These are phyloP conservation scores for Tripterygium wilfordii DNA, from an alignment of 177 flowering plant genomes.

Conservation along the genomic window DNA sequence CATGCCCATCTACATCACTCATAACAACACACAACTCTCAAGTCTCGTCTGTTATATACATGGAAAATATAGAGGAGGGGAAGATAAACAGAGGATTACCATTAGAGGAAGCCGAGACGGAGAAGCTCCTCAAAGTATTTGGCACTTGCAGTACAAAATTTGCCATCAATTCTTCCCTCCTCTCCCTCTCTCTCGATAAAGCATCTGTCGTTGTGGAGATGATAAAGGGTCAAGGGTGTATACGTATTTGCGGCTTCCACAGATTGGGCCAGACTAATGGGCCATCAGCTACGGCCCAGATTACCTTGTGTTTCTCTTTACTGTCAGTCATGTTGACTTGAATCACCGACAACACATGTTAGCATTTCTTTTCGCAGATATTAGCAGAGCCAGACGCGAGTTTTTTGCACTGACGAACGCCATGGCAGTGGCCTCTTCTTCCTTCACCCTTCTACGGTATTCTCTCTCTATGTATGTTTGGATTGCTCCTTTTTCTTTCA, in stretches of 20 bases:
- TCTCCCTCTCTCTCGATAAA: slow-evolving; percentile 4
- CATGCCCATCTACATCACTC: background rate
- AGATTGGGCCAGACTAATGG: no score
- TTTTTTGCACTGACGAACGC: no score
- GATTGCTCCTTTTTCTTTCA: background rate
- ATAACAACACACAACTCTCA: background rate
- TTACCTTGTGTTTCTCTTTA: no score
- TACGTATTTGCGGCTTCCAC: no score
- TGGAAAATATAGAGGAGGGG: background rate
- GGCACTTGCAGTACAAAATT: slow-evolving; percentile 32
- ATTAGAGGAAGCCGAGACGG: slow-evolving; percentile 52
- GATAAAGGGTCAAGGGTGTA: no score
- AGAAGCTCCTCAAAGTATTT: slow-evolving; percentile 25
- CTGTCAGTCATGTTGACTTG: no score
- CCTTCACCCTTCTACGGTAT: slow-evolving; percentile 20
- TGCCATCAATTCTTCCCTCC: slow-evolving; percentile 35
- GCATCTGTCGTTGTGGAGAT: no score
- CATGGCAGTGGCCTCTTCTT: slow-evolving; percentile 17
- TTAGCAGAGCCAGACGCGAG: no score
- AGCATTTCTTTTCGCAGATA: no score
- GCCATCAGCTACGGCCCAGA: no score
- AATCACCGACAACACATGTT: no score
- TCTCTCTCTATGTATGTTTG: slow-evolving; percentile 1
- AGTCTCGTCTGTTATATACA: background rate
- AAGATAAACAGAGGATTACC: slow-evolving; percentile 21